These are phyloP conservation scores for Saturnispora quitensis DNA, from an alignment of 805 yeast species.

Conservation along the genomic window DNA sequence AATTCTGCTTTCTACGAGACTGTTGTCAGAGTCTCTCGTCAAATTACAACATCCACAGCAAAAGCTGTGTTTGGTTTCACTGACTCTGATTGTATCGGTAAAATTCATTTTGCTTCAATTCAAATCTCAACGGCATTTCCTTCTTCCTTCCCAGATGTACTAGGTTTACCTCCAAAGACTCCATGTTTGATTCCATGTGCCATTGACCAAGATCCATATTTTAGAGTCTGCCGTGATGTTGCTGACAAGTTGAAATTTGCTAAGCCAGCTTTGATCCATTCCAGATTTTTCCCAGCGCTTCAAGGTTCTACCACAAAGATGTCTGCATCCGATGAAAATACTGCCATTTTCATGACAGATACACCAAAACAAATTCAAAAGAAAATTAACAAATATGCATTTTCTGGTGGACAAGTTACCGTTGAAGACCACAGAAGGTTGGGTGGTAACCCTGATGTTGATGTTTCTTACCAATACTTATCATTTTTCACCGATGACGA, in stretches of 20 bases:
- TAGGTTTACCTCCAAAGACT: conserved; percentile 79
- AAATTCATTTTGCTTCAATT: conserved; percentile 87
- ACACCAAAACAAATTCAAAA: conserved; percentile 86
- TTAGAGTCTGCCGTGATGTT: conserved; percentile 95
- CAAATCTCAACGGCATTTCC: conserved; percentile 97
- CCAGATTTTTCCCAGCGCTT: conserved; percentile 95
- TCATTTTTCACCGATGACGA: conserved; percentile 89
- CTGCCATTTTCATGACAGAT: conserved; percentile 93
- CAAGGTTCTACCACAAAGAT: conserved; percentile 95
- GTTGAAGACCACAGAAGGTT: conserved; percentile 81
- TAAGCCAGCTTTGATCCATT: conserved; percentile 87
- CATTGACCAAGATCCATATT: conserved; percentile 97
- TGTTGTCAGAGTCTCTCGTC: conserved; percentile 85
- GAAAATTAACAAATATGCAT: conserved; percentile 93
- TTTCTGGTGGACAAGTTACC: conserved; percentile 85
- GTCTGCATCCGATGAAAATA: conserved; percentile 88
- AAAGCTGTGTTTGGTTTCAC: conserved; percentile 94
- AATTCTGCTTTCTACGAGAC: conserved; percentile 90
- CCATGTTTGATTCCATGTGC: conserved; percentile 98
- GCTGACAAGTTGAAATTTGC: conserved; percentile 85
- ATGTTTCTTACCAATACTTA: conserved; percentile 89
- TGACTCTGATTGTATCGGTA: conserved; percentile 92
- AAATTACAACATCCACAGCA: conserved; percentile 94
- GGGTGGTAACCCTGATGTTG: conserved; percentile 94
- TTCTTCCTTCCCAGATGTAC: conserved; percentile 87